Evolutionary conservation across 2,329 filamentous ascomycete genomes (phyloP), one percentile per base, ranked within the genome.

Genomic region (Chaetomiaceae sp.): DNA sequence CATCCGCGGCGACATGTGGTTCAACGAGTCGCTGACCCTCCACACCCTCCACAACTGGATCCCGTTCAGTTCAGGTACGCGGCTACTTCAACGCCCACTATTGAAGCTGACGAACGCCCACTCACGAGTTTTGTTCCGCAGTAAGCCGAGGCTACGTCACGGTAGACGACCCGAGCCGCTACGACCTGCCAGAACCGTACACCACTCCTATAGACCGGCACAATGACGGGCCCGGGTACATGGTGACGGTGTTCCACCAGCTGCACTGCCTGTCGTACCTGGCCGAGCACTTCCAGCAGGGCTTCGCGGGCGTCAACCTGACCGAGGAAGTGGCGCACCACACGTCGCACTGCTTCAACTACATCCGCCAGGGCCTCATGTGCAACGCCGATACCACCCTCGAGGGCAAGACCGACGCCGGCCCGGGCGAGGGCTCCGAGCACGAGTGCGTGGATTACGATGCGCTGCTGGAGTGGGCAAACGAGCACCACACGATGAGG

Each of bases 171-270:
- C 45, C 58, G 38, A 52, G 47, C 2, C 45, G 49, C 42, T 66
- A 64, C 55, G 52, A 58, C 11, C 55, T 59, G 7, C 60, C 62
- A 17, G 49, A 61, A 8, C 64, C 64, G 1, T 62, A 62, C 49
- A 63, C 49, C 4, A 54, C 63, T 5, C 49, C 56, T 1, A 37
- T 66, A 1, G 58, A 62, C 51, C 60, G 58, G 14, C 54, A 56
- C 15, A 42, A 50, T 1, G 60, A 66, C 43, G 65, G 65, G 10
- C 64, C 64, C 0, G 64, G 62, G 7, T 68, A 64, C 49, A 66
- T 68, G 62, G 60, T 64, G 56, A 56, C 63, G 19, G 64, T 65
- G 14, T 68, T 67, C 55, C 66, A 68, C 52, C 65, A 68, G 45
- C 59, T 68, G 0, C 65, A 68, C 45, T 68, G 65, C 48, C 53